A percentile compares a stretch with the other conserved stretches of the same genome.
Evolutionary conservation across 352 stramenopile species (phyloP).

Genomic region (Phytopythium delawarense): DNA sequence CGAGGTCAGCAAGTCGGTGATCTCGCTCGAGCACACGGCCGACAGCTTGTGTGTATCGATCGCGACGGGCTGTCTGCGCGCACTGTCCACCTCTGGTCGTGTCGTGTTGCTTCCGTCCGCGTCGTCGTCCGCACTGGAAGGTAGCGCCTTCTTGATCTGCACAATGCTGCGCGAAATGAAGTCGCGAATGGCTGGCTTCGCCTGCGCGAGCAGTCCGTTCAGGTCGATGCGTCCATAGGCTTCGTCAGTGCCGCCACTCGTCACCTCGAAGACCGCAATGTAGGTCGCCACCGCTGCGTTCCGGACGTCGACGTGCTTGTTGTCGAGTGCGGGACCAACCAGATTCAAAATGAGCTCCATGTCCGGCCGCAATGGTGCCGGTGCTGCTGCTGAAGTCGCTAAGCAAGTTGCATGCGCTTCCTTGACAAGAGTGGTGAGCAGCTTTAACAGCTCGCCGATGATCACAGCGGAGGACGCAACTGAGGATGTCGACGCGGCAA

Average conservation of each 20-base stretch:
- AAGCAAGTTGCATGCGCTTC: constrained; percentile 14
- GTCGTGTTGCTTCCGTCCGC: constrained; percentile 14
- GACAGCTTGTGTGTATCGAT: constrained; percentile 59
- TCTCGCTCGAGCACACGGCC: constrained; percentile 45
- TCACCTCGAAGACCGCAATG: constrained; percentile 65
- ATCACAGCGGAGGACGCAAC: constrained; percentile 46
- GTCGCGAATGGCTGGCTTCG: constrained; percentile 69
- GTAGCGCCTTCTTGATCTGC: constrained; percentile 50
- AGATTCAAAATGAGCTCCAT: constrained; percentile 38
- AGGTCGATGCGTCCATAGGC: constrained; percentile 43
- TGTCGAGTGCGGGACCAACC: constrained; percentile 56
- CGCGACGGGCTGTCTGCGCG: constrained; percentile 32
- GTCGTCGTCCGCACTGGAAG: constrained; percentile 3
- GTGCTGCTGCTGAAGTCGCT: background rate
- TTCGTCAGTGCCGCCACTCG: constrained; percentile 33
- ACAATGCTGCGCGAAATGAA: constrained; percentile 68
- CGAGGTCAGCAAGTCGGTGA: constrained; percentile 45
- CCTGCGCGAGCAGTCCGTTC: constrained; percentile 52
- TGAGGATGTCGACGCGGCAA: constrained; percentile 21
- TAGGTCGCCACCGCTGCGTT: constrained; percentile 70
- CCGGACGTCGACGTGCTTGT: constrained; percentile 81
- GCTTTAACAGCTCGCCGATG: constrained; percentile 51
- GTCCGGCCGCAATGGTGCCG: constrained; percentile 18
- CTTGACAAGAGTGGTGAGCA: constrained; percentile 62
- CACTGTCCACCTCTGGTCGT: constrained; percentile 49